Conservation (phyloP, 23 red algal genomes). For the Gracilaria vermiculophylla region DNA sequence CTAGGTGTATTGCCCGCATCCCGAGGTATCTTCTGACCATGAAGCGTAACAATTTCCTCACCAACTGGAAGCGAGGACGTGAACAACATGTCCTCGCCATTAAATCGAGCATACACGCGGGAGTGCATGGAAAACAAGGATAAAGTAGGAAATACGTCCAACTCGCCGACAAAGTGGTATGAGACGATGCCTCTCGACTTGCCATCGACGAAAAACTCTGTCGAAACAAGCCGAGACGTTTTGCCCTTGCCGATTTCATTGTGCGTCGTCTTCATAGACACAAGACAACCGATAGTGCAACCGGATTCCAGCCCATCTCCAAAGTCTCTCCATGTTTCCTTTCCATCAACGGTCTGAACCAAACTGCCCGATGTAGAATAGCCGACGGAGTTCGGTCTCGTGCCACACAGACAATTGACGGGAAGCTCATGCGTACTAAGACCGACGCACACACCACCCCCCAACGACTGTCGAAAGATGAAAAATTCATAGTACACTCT, state of each 20-base stretch:
- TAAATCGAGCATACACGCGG: constrained; percentile 84
- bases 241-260: constrained; percentile 18
- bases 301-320: constrained; percentile 67
- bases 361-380: constrained; percentile 86
- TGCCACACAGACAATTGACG: constrained; percentile 89
- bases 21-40: constrained; percentile 48
- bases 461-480: constrained; percentile 56
- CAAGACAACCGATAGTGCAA: constrained; percentile 74
- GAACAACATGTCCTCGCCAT: constrained; percentile 75
- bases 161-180: constrained; percentile 80
- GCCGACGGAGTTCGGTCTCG: constrained; percentile 90
- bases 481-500: constrained; percentile 90
- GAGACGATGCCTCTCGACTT: constrained; percentile 57
- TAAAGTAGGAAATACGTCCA: constrained; percentile 86
- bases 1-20: constrained; percentile 56
- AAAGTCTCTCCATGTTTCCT: constrained; percentile 87
- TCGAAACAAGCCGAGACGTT: background rate
- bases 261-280: constrained; percentile 21
- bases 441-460: constrained; percentile 84
- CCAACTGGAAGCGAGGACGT: constrained; percentile 51
- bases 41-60: constrained; percentile 68
- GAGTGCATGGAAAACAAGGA: constrained; percentile 76
- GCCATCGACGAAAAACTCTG: constrained; percentile 76
- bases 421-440: constrained; percentile 88
- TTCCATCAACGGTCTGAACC: constrained; percentile 92